Conservation (phyloP, 305 asterid genomes). For the Euphrasia arctica region DNA sequence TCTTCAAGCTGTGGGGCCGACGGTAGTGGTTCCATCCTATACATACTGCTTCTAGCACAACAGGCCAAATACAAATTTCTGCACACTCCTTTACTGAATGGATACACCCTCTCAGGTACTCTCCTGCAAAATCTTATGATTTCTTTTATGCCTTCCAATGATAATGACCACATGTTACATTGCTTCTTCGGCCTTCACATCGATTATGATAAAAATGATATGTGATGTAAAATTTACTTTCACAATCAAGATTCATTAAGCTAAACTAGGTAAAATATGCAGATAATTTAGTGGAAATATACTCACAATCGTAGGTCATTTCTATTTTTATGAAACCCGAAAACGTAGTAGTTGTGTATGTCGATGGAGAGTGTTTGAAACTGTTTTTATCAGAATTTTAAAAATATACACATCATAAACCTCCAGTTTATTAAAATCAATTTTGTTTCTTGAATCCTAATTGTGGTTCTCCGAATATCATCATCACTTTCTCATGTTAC, state of each 20-base stretch:
- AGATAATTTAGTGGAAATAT: background rate
- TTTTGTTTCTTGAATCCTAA: no score
- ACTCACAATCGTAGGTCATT: no score
- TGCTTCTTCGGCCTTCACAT: slow-evolving; percentile 6
- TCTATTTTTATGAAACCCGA: background rate
- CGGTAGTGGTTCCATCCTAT: slow-evolving; percentile 70
- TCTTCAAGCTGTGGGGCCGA: slow-evolving; percentile 60
- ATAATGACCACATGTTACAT: background rate
- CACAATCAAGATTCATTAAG: background rate
- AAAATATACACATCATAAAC: no score
- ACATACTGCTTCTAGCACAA: slow-evolving; percentile 43
- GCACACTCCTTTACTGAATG: slow-evolving; percentile 84
- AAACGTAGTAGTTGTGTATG: background rate
- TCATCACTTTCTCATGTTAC: no score
- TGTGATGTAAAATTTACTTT: background rate
- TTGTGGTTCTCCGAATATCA: no score
- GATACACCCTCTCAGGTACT: slow-evolving; percentile 83
- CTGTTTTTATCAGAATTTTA: no score
- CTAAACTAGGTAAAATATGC: background rate
- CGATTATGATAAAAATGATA: background rate
- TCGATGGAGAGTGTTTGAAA: no score
- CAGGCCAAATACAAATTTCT: slow-evolving; percentile 75
- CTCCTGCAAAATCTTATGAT: slow-evolving; percentile 47
- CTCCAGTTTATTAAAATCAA: no score
- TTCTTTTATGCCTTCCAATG: background rate